phyloP scores from a whole-genome alignment of 2,329 filamentous ascomycete species.

The Diaporthe velutina region DNA sequence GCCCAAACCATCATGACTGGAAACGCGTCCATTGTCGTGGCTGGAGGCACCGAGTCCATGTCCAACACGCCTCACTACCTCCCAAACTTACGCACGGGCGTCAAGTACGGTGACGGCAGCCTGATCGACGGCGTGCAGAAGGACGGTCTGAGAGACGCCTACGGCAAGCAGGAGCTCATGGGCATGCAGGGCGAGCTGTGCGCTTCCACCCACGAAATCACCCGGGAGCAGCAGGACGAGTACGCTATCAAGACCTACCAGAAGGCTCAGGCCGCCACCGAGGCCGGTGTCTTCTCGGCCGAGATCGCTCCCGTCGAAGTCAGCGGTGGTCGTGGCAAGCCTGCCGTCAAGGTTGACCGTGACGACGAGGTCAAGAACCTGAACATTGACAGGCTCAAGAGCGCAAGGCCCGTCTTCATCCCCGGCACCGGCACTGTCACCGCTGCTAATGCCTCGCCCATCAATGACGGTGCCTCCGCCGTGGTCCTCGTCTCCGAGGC shows the following conservation, averaged over 20 bases:
- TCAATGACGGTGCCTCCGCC: constrained; percentile 95
- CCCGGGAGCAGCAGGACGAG: constrained; percentile 89
- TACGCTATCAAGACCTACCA: constrained; percentile 97
- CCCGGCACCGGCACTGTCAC: constrained; percentile 89
- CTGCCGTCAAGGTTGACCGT: constrained; percentile 80
- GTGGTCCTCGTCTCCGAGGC: constrained; percentile 94
- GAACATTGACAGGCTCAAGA: constrained; percentile 84
- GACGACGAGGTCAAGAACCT: constrained; percentile 98
- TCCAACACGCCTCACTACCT: constrained; percentile 98
- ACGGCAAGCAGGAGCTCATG: constrained; percentile 95
- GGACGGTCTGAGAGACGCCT: constrained; percentile 95
- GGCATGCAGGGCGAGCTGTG: constrained; percentile 94
- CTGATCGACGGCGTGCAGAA: constrained; percentile 93
- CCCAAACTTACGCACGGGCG: constrained; percentile 84
- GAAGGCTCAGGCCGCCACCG: constrained; percentile 88
- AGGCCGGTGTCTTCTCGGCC: constrained; percentile 81
- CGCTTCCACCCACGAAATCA: constrained; percentile 83
- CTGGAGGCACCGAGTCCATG: constrained; percentile 98
- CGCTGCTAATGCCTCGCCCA: constrained; percentile 93
- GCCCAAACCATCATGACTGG: constrained; percentile 98
- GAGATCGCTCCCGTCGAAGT: constrained; percentile 95
- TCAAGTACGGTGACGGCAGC: constrained; percentile 93
- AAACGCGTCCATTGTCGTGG: constrained; percentile 92
- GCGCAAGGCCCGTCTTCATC: constrained; percentile 87
- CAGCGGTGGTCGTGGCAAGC: constrained; percentile 90